Percentiles rank a stretch among this genome's conserved stretches.
Evolutionary conservation across 208 protist species (phyloP).

Genomic region (Angomonas desouzai): DNA sequence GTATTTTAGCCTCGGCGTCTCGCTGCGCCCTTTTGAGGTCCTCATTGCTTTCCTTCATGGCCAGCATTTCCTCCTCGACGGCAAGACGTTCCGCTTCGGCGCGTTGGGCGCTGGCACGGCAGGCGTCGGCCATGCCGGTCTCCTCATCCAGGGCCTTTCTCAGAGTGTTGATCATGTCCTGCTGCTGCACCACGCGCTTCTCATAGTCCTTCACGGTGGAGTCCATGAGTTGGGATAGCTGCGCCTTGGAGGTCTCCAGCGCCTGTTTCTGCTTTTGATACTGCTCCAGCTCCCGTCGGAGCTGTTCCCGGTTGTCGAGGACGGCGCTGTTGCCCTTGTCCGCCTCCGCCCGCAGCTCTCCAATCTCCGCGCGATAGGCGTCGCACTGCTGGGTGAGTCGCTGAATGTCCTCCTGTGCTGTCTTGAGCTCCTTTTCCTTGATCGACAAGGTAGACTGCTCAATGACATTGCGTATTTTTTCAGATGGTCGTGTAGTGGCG

Average conservation of each 20-base stretch:
- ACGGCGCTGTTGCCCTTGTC: constrained; percentile 21
- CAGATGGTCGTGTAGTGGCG: neutral
- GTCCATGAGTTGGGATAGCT: constrained; percentile 23
- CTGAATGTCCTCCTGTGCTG: constrained; percentile 3
- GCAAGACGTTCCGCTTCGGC: constrained; percentile 31
- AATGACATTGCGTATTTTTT: neutral
- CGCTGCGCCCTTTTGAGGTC: constrained; percentile 19
- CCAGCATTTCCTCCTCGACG: constrained; percentile 28
- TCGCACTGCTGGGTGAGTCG: constrained; percentile 33
- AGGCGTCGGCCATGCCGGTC: constrained; percentile 38
- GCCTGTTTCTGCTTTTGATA: constrained; percentile 1
- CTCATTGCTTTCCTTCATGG: constrained; percentile 21
- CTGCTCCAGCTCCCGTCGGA: constrained; percentile 20
- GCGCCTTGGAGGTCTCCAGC: constrained; percentile 12
- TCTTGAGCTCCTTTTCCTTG: constrained; percentile 7
- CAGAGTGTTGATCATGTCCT: constrained; percentile 52
- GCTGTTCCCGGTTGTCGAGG: constrained; percentile 16
- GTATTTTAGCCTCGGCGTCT: constrained; percentile 14
- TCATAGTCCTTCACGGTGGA: constrained; percentile 42
- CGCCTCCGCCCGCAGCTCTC: constrained; percentile 35
- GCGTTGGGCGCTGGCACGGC: constrained; percentile 29
- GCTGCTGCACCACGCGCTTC: constrained; percentile 50
- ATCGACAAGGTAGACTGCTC: constrained; percentile 16
- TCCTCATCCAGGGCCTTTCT: constrained; percentile 58
- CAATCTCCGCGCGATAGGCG: constrained; percentile 48